Conservation (phyloP, 352 stramenopile genomes). For the Phytophthora meadii region DNA sequence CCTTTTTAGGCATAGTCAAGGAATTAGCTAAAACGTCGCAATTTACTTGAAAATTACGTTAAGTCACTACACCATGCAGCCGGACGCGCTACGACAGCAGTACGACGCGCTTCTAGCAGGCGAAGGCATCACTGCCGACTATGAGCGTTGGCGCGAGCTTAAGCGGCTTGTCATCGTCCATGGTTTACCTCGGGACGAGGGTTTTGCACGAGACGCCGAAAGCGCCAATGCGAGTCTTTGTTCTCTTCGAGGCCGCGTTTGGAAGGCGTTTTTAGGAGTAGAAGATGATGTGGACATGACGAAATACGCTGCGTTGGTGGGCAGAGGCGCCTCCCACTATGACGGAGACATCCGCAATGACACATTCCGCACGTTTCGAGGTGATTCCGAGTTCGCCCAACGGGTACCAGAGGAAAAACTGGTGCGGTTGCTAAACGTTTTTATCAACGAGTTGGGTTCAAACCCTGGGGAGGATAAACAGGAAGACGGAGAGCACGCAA, state of each 20-base stretch:
- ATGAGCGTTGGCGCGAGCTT: constrained; percentile 83
- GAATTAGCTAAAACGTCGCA: constrained; percentile 13
- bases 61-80: constrained; percentile 4
- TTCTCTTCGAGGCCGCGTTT: constrained; percentile 86
- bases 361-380: constrained; percentile 92
- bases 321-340: constrained; percentile 76
- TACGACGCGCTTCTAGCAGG: constrained; percentile 33
- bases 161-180: constrained; percentile 86
- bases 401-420: constrained; percentile 92
- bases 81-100: constrained; percentile 19
- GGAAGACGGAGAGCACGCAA: constrained; percentile 24
- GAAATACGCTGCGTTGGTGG: constrained; percentile 77
- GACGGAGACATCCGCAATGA: constrained; percentile 93
- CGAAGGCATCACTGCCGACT: constrained; percentile 63
- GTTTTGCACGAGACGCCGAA: constrained; percentile 4
- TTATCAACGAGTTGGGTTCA: constrained; percentile 85
- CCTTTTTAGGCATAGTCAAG: background rate
- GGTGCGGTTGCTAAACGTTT: constrained; percentile 91
- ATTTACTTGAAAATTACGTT: constrained; percentile 13
- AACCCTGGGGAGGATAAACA: constrained; percentile 27
- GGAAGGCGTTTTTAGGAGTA: constrained; percentile 90
- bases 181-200: constrained; percentile 67
- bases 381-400: constrained; percentile 87
- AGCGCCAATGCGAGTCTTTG: constrained; percentile 34
- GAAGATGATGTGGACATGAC: constrained; percentile 60